Base-by-base conservation (phyloP, 345 rosid species). In the Citropsis articulata region DNA sequence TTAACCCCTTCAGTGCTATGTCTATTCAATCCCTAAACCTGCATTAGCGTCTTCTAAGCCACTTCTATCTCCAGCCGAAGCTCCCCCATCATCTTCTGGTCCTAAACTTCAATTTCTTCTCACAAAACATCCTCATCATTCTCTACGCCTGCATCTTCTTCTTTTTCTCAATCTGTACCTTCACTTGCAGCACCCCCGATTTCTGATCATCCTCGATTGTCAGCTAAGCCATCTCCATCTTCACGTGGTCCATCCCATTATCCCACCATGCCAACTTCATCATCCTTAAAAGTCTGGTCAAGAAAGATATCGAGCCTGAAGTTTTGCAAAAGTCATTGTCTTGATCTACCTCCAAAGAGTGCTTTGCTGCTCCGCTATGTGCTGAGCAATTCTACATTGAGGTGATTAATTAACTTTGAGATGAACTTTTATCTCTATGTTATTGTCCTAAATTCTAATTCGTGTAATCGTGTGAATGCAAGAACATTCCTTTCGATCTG, bases 361-460 rank as follows among this genome's bases (percentile, higher is more conserved):
- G 56, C 35, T 82, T 82, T 65, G 77, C 77, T 53, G 76, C 85
- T 30, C 79, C 66, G 73, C 77, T 75, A 22, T 75, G 79, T 70
- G 82, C 85, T 1, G 82, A 82, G 72, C 80, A 83, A 72, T 71
- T 65, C 66, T 79, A 79, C 48, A 27, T 71, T 62, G 77, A 75
- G 85, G 85, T 76, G 77, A 22, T 63, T 35, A 1, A 73, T 61
- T 24, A 27, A n/a, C 61, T 12, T 42, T 42, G 14, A 42, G 50
- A 3, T 0, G 4, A 42, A 42, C 1, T 42, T 42, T 12, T 42
- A 42, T 42, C 50, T 42, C 16, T 3, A 12, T 42, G 50, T 42
- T 42, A 42, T 42, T 42, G 16, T 42, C 50, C 50, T 42, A 10
- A 12, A 42, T 42, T 12, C 4, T 42, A 42, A 35, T 36, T 36